phyloP scores from a whole-genome alignment of 2,329 filamentous ascomycete species.

The Zasmidium angulare region DNA sequence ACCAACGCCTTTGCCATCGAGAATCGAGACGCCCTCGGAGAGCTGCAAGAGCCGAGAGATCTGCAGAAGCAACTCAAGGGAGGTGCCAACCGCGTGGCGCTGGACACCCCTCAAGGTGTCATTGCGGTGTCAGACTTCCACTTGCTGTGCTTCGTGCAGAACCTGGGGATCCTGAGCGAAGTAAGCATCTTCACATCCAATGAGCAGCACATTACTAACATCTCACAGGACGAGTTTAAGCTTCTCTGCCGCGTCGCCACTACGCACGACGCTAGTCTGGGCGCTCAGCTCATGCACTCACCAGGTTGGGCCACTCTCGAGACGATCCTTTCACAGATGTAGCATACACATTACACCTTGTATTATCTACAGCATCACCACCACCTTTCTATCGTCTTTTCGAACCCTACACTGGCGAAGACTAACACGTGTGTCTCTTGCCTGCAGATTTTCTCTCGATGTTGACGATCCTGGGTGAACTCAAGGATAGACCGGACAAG shows the following conservation, averaged over 20 bases:
- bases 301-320: slow-evolving; percentile 93
- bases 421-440: slow-evolving; percentile 25
- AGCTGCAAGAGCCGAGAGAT: slow-evolving; percentile 74
- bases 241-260: slow-evolving; percentile 83
- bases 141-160: slow-evolving; percentile 81
- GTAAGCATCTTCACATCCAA: too few species aligned
- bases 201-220: too few species aligned
- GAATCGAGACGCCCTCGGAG: slow-evolving; percentile 83
- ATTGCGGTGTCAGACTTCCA: slow-evolving; percentile 88
- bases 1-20: slow-evolving; percentile 86
- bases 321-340: slow-evolving; percentile 67
- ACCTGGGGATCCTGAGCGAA: slow-evolving; percentile 79
- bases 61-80: slow-evolving; percentile 68
- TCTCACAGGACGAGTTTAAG: slow-evolving; percentile 85
- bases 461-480: slow-evolving; percentile 88
- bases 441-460: slow-evolving; percentile 48
- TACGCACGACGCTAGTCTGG: slow-evolving; percentile 75
- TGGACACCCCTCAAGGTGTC: slow-evolving; percentile 63
- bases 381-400: slow-evolving; percentile 6
- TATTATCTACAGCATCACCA: too few species aligned
- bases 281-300: slow-evolving; percentile 79
- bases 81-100: slow-evolving; percentile 47
- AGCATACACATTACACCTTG: slow-evolving; percentile 13
- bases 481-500: slow-evolving; percentile 85
- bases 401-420: neutral